A percentile compares a stretch with the other conserved stretches of the same genome.
Conservation (phyloP, 345 rosid species). For the Camelina neglecta region DNA sequence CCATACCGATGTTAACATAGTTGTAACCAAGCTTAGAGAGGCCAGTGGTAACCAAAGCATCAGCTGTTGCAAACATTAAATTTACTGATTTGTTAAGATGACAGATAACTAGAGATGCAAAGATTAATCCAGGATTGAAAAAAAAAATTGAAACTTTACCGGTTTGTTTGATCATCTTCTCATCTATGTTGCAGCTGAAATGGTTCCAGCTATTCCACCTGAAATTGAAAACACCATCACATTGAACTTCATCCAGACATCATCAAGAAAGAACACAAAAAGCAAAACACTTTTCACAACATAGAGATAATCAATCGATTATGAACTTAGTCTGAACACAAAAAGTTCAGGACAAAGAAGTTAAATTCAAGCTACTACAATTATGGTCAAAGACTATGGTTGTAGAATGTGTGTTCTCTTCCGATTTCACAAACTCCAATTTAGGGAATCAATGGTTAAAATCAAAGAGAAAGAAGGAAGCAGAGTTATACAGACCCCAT, state of each 20-base stretch:
- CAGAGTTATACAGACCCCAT: slow-evolving; percentile 58
- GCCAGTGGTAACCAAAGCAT: slow-evolving; percentile 80
- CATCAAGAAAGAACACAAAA: slow-evolving; percentile 17
- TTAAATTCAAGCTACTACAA: no score
- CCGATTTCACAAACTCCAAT: neutral
- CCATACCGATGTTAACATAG: slow-evolving; percentile 81
- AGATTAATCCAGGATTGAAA: neutral
- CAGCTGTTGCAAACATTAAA: slow-evolving; percentile 53
- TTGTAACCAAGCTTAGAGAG: slow-evolving; percentile 77
- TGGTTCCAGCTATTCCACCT: slow-evolving; percentile 99
- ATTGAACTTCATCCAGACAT: slow-evolving; percentile 26
- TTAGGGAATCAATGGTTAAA: neutral
- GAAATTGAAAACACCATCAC: slow-evolving; percentile 28
- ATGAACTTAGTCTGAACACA: no score
- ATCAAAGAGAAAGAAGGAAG: neutral
- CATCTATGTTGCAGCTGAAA: slow-evolving; percentile 68
- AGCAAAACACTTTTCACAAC: neutral
- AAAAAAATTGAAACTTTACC: slow-evolving; percentile 46
- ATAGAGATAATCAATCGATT: neutral
- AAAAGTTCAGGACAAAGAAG: no score
- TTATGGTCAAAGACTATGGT: neutral
- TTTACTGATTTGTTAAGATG: neutral
- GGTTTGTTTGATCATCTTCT: slow-evolving; percentile 68
- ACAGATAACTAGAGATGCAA: neutral
- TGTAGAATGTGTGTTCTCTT: neutral